These are phyloP conservation scores for Silene vulgaris DNA, from an alignment of 179 eudicot species.

Conservation along the genomic window DNA sequence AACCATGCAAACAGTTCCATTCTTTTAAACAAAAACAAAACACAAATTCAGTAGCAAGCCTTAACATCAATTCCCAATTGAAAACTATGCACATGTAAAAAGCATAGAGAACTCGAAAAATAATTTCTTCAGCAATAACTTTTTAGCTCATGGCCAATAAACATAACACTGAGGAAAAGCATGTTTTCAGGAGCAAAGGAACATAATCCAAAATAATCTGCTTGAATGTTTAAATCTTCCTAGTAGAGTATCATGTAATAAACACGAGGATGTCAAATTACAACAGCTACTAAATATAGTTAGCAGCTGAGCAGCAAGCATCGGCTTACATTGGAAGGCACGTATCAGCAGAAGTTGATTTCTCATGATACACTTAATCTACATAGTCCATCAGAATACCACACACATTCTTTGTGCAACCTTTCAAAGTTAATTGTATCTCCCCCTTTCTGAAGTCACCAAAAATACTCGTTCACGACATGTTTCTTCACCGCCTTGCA, in stretches of 20 bases:
- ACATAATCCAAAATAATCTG: not conserved
- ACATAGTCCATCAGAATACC: conserved; percentile 28
- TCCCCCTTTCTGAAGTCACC: conserved; percentile 19
- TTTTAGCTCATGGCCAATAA: not conserved
- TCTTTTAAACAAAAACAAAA: not conserved
- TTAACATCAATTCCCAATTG: not conserved
- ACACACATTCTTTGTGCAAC: conserved; percentile 19
- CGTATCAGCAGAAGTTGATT: conserved; percentile 28
- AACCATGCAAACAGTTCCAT: not conserved
- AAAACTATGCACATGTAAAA: not conserved
- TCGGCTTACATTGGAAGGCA: conserved; percentile 40
- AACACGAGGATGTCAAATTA: conserved; percentile 15
- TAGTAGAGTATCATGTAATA: not conserved
- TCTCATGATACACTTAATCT: conserved; percentile 31
- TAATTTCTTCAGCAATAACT: not conserved
- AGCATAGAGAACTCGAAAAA: not conserved
- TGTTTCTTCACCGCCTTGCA: not conserved
- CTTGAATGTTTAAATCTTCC: not conserved
- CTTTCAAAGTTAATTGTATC: conserved; percentile 17
- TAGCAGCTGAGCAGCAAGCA: conserved; percentile 31
- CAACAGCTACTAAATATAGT: conserved; percentile 24
- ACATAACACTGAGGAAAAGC: not conserved
- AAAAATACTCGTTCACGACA: not conserved
- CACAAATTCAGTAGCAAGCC: conserved; percentile 1
- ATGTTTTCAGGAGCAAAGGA: conserved; percentile 13